A percentile compares a stretch with the other conserved stretches of the same genome.
Evolutionary conservation across 2,329 filamentous ascomycete species (phyloP).

Genomic region (Tolypocladium cylindrosporum): DNA sequence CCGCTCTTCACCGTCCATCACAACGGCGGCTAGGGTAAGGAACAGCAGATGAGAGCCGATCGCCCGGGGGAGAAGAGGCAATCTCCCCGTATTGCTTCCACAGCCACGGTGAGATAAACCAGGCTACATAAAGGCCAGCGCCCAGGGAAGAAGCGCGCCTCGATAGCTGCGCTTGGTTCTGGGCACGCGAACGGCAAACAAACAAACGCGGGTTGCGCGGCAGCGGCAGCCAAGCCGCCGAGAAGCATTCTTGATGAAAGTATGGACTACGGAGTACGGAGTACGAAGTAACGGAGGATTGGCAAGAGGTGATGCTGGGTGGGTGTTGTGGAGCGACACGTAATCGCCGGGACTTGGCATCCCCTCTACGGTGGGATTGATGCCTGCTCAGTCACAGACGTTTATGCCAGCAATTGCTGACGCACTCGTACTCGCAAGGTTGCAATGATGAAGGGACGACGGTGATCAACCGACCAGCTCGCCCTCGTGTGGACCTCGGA

Average conservation of each 20-base stretch:
- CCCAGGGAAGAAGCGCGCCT: background rate
- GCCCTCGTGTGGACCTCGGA: background rate
- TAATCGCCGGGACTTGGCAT: background rate
- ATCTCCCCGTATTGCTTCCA: background rate
- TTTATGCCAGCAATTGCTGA: background rate
- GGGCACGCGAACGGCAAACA: background rate
- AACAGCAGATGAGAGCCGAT: background rate
- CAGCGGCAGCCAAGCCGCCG: background rate
- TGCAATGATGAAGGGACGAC: too few relatives aligned
- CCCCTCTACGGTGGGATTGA: background rate
- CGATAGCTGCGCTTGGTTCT: background rate
- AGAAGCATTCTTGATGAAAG: background rate
- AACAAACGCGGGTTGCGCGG: too few relatives aligned
- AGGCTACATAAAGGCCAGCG: background rate
- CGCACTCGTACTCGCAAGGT: background rate
- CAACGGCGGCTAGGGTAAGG: background rate
- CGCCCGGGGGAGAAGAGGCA: background rate
- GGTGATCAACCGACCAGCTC: background rate
- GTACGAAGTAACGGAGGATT: background rate
- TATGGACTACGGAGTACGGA: too few relatives aligned
- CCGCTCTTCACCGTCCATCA: background rate
- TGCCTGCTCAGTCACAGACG: background rate
- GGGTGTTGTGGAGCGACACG: background rate
- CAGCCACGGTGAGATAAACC: background rate
- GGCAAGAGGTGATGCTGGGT: background rate